Evolutionary conservation across 176 grass and related monocot species (phyloP).

Genomic region (Carex parvula): DNA sequence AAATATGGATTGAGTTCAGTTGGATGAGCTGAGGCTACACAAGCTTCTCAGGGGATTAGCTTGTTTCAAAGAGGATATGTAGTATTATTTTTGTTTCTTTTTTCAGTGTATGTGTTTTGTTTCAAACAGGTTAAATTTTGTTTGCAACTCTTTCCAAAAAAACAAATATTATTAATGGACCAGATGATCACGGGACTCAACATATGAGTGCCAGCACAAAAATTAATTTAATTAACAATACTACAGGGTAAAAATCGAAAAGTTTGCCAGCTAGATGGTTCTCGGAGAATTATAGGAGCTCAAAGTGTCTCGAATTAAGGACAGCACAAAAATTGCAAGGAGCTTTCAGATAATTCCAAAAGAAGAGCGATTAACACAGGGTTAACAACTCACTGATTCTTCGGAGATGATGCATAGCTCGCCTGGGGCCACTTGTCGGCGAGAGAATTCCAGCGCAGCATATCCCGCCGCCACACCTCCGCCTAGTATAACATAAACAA

Average conservation of each 20-base stretch:
- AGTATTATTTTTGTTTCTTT: too few relatives aligned
- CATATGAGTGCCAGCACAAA: background rate
- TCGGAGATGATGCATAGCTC: constrained; percentile 95
- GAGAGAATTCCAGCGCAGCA: constrained; percentile 77
- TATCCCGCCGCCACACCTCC: constrained; percentile 92
- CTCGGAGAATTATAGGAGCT: background rate
- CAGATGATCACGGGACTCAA: background rate
- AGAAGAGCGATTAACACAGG: constrained; percentile 1
- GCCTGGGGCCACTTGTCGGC: constrained; percentile 37
- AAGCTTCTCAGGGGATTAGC: too few relatives aligned
- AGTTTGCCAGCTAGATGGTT: background rate
- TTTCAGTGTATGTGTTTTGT: too few relatives aligned
- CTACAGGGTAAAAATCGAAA: background rate
- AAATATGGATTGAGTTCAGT: too few relatives aligned
- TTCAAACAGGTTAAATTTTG: too few relatives aligned
- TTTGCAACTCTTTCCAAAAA: too few relatives aligned
- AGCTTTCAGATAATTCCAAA: background rate
- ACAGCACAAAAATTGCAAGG: background rate
- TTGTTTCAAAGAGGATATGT: too few relatives aligned
- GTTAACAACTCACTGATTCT: constrained; percentile 43
- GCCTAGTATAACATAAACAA: constrained; percentile 78
- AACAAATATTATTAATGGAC: background rate
- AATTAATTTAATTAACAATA: background rate
- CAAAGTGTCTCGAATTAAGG: background rate
- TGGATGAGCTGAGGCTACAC: too few relatives aligned